Conservation (phyloP, 164 flowering plant genomes). For the Nymphaea thermarum region DNA sequence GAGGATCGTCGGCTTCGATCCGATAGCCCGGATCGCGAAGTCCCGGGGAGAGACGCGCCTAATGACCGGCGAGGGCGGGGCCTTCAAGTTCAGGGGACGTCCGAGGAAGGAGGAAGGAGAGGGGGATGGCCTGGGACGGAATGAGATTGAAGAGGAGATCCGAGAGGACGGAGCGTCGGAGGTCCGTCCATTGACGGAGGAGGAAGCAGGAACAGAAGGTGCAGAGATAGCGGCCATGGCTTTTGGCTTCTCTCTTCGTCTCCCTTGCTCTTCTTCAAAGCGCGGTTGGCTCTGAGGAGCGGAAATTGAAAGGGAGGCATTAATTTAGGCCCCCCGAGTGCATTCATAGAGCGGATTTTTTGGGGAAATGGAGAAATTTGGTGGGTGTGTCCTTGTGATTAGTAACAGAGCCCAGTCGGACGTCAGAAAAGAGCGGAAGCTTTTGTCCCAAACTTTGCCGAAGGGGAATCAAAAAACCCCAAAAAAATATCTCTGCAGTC, state of each 20-base stretch:
- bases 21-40: constrained; percentile 3
- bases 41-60: background rate
- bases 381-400: too few species aligned
- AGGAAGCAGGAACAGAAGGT: background rate
- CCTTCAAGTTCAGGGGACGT: background rate
- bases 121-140: constrained; percentile 1
- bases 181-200: background rate
- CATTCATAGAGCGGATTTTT: too few species aligned
- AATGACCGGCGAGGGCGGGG: constrained; percentile 1
- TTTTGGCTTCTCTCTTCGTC: background rate
- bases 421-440: too few species aligned
- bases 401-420: too few species aligned
- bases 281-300: background rate
- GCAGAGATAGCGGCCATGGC: constrained; percentile 15
- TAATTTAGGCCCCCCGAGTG: too few species aligned
- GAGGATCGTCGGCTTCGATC: constrained; percentile 44
- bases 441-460: too few species aligned
- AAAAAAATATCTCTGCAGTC: too few species aligned
- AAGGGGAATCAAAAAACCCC: too few species aligned
- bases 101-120: constrained; percentile 4
- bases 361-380: too few species aligned
- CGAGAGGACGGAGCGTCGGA: constrained; percentile 6
- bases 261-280: background rate
- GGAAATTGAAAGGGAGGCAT: too few species aligned
- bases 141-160: constrained; percentile 3